Evolutionary conservation across 371 early-diverging fungal genomes (phyloP).

Genomic region (Mucor velutinosus): DNA sequence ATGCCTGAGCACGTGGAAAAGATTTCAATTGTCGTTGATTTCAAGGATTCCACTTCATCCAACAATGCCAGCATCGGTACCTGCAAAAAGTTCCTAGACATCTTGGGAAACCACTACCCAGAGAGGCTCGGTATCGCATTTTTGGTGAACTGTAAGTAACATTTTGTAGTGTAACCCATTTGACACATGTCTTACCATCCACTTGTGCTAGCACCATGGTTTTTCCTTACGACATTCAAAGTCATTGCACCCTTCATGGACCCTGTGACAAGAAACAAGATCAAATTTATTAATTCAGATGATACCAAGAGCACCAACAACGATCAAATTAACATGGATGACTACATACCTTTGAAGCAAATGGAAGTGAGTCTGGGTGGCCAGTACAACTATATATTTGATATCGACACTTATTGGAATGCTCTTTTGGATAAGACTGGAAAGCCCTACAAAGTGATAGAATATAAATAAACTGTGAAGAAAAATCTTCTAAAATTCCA

Average conservation of each 20-base stretch:
- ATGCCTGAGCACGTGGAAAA: conserved; percentile 72
- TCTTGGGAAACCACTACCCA: conserved; percentile 80
- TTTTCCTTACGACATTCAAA: conserved; percentile 75
- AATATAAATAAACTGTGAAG: conserved; percentile 19
- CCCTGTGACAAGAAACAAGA: conserved; percentile 81
- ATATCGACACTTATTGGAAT: conserved; percentile 59
- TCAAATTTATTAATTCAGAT: conserved; percentile 72
- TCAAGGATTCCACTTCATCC: conserved; percentile 60
- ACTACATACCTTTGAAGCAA: conserved; percentile 51
- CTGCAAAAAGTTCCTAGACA: conserved; percentile 67
- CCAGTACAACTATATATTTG: conserved; percentile 48
- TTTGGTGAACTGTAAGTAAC: conserved; percentile 55
- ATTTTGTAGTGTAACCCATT: neutral
- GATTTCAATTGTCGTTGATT: conserved; percentile 74
- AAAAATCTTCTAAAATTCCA: too few species aligned
- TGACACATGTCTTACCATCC: neutral
- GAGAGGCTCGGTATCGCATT: conserved; percentile 69
- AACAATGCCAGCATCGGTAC: conserved; percentile 67
- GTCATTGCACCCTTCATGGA: conserved; percentile 84
- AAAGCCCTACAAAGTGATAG: conserved; percentile 32
- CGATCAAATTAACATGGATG: conserved; percentile 41
- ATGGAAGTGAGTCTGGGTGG: conserved; percentile 60
- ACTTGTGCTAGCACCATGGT: conserved; percentile 67
- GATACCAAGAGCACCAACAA: conserved; percentile 21
- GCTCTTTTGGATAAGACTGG: conserved; percentile 28